Evolutionary conservation across 2,329 filamentous ascomycete genomes (phyloP).

Genomic region (Fusarium caatingaense): DNA sequence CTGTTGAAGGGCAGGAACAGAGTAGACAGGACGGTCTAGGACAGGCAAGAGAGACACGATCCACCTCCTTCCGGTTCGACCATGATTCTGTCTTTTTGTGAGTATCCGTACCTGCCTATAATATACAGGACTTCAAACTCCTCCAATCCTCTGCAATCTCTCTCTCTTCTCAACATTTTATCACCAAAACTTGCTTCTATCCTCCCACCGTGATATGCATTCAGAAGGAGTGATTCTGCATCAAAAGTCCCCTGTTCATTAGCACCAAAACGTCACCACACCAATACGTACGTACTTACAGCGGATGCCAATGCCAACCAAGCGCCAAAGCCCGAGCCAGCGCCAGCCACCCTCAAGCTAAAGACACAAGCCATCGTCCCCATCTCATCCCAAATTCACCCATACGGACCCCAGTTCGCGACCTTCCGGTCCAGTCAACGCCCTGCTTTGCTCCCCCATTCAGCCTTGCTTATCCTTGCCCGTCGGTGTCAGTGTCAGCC

Average conservation of each 20-base stretch:
- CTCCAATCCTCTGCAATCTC: not conserved
- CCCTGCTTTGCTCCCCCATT: slow-evolving; percentile 35
- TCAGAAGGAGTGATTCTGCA: slow-evolving; percentile 1
- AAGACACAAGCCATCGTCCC: slow-evolving; percentile 34
- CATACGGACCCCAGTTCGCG: slow-evolving; percentile 32
- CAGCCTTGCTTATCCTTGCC: slow-evolving; percentile 39
- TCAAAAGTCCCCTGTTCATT: slow-evolving; percentile 28
- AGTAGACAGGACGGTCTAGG: not conserved
- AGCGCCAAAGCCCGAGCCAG: slow-evolving; percentile 25
- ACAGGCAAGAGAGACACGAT: slow-evolving; percentile 24
- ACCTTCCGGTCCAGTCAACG: slow-evolving; percentile 36
- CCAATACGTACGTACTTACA: slow-evolving; percentile 9
- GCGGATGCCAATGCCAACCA: slow-evolving; percentile 26
- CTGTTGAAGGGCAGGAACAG: slow-evolving; percentile 8
- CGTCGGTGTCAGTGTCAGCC: slow-evolving; percentile 39
- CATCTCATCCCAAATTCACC: slow-evolving; percentile 29
- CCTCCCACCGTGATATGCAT: not conserved
- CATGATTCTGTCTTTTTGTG: not conserved
- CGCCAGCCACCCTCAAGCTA: slow-evolving; percentile 34
- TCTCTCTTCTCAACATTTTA: not conserved
- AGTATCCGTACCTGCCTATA: not conserved
- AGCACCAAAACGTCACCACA: slow-evolving; percentile 29
- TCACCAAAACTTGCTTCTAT: not conserved
- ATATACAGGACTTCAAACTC: not conserved
- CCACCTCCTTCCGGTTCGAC: slow-evolving; percentile 17